Evolutionary conservation across 495 filamentous ascomycete genomes (phyloP), one percentile per base, ranked within the genome.

Genomic region (Beverwykella pulmonaria): DNA sequence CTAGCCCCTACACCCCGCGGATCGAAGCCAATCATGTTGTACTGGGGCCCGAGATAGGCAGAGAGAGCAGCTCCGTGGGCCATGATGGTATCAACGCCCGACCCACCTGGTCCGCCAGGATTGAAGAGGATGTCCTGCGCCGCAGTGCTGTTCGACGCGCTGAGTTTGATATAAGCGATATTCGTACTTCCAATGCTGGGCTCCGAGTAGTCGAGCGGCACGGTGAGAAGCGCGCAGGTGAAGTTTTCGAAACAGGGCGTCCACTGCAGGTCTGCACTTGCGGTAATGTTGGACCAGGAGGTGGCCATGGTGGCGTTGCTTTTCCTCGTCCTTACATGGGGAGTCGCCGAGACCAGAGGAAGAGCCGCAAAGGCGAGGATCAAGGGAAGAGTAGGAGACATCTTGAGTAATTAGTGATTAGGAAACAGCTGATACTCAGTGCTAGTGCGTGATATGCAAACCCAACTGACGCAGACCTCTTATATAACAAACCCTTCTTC

Each of bases 1-100:
- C 26, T 64, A 17, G 57, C 57, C 30, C 68, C 79, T 67, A 71
- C 74, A 59, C 63, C 83, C 8, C 80, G 71, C 0, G 78, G 78
- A 27, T 86, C 83, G 74, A 75, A 83, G 69, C 81, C 78, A 76
- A 87, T 75, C 25, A 86, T 76, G 57, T 87, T 84, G 69, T 79
- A 84, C 12, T 50, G 41, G 10, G 65, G 39, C 15, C 71, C 76
- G 30, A 61, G 41, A n/a, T 34, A 41, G 0, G 63, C 26, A 20
- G 61, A 47, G 17, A 73, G 66, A 23, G 73, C 46, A 2, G 74
- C 59, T 10, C 10, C 15, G 8, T 14, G 6, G 14, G 30, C n/a
- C 1, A 57, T 7, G 7, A 64, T 17, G 17, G 15, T 27, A 23
- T 36, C 34, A 4, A 64, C 44, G 9, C 81, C 80, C 2, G 80